These are phyloP conservation scores for Pleurotus cornucopiae DNA, from an alignment of 768 basidiomycete genomes.

Conservation along the genomic window DNA sequence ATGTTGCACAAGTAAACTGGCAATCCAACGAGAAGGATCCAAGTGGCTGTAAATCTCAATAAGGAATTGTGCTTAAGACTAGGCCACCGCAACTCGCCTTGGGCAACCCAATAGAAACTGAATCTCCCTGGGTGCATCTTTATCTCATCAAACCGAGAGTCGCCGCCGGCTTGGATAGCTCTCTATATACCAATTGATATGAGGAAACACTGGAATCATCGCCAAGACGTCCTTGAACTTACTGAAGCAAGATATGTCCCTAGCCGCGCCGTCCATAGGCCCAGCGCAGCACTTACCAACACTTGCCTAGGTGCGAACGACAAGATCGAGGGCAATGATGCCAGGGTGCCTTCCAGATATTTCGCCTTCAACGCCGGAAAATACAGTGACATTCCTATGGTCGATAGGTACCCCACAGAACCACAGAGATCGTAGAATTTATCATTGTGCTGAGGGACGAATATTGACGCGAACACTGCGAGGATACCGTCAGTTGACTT, in stretches of 20 bases:
- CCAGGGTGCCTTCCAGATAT: conserved; percentile 35
- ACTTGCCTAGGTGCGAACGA: conserved; percentile 60
- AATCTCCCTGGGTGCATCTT: conserved; percentile 38
- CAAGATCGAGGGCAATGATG: conserved; percentile 35
- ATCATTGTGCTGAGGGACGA: conserved; percentile 63
- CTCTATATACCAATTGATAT: conserved; percentile 16
- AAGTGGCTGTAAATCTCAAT: conserved; percentile 38
- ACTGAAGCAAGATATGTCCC: conserved; percentile 57
- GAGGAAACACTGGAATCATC: not conserved
- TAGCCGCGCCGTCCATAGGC: conserved; percentile 59
- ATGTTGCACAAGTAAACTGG: conserved; percentile 65
- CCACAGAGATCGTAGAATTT: conserved; percentile 67
- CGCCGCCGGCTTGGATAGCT: conserved; percentile 50
- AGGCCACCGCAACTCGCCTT: conserved; percentile 32
- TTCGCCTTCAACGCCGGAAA: conserved; percentile 52
- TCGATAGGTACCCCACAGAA: conserved; percentile 60
- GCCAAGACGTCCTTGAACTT: conserved; percentile 14
- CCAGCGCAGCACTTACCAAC: conserved; percentile 50
- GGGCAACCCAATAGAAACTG: conserved; percentile 56
- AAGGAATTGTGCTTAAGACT: not conserved
- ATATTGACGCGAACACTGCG: conserved; percentile 51
- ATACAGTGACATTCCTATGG: conserved; percentile 57
- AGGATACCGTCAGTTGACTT: conserved; percentile 2
- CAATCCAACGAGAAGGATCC: conserved; percentile 65
- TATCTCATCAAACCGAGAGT: conserved; percentile 63